These are phyloP conservation scores for Lolium perenne DNA, from an alignment of 176 grass and related monocot genomes.

Conservation along the genomic window DNA sequence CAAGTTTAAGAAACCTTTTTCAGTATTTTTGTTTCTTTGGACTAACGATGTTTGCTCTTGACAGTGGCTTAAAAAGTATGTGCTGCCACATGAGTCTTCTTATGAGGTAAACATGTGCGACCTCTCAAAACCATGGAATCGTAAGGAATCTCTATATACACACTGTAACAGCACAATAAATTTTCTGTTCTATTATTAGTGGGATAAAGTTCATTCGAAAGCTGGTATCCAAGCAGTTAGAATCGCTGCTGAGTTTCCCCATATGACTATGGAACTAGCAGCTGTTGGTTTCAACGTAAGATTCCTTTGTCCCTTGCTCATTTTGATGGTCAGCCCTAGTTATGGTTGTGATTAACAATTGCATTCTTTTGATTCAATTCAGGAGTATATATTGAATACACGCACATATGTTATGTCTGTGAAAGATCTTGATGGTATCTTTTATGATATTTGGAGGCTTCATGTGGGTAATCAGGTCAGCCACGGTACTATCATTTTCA, in stretches of 20 bases:
- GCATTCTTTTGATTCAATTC: not conserved
- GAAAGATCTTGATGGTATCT: not conserved
- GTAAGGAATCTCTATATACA: not conserved
- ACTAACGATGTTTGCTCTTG: not conserved
- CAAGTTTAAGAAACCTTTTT: not conserved
- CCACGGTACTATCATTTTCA: not conserved
- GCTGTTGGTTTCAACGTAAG: not conserved
- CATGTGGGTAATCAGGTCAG: not conserved
- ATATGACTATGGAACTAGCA: not conserved
- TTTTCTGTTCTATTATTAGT: slow-evolving; percentile 1
- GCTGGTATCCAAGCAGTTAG: not conserved
- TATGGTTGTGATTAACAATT: not conserved
- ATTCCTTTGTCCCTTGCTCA: not conserved
- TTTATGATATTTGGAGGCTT: not conserved
- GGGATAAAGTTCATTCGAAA: not conserved
- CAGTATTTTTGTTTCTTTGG: not conserved
- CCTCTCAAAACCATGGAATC: slow-evolving; percentile 18
- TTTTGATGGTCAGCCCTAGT: not conserved
- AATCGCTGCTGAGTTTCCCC: not conserved
- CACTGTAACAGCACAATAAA: not conserved
- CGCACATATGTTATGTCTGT: not conserved
- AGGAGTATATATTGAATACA: not conserved
- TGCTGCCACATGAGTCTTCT: not conserved
- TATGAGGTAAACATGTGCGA: not conserved
- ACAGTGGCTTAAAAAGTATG: slow-evolving; percentile 27